Evolutionary conservation across 75 land plant genomes (phyloP), one percentile per base, ranked within the genome.

Genomic region (Picea glauca): DNA sequence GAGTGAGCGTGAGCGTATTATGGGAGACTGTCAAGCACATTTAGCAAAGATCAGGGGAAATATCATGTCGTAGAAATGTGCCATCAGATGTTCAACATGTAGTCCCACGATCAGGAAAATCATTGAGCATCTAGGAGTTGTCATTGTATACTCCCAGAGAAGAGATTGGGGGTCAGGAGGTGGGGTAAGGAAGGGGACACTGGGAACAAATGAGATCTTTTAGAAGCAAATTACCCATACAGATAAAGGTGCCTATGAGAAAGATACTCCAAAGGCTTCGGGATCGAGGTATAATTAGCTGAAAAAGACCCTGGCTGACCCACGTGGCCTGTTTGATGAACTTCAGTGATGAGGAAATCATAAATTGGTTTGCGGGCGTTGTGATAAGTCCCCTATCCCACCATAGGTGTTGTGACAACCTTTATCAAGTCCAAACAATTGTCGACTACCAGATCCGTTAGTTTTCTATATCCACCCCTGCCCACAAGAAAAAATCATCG

Each of bases 401-500:
- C 35, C 43, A 72, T 32, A 72, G 33, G 74, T 63, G 43, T 50
- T 33, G 31, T 18, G n/a, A 20, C 12, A 74, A 57, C 77, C 59
- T 57, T 0, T 76, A 32, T 60, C 60, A 46, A 58, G 6, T 56
- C 38, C 62, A 30, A 76, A 76, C 32, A 12, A 32, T 32, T 58
- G 40, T 57, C 20, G 31, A 50, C 57, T 58, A 76, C 63, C 62
- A 76, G 62, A 76, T 76, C n/a, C 32, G 9, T 60, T 18, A 13
- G 61, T 76, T 38, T 18, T 1, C 30, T 76, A 76, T 58, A 76
- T 76, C 60, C 78, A 76, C 13, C 78, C 78, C 33, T 58, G 17
- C 62, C 26, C 78, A 76, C 23, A 59, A 76, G 78, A 1, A 76
- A 60, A 76, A 76, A 76, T 76, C 78, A 63, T 76, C 9, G 33